These are phyloP conservation scores for Forsythia viridissima DNA, from an alignment of 257 asterid species.

Conservation along the genomic window DNA sequence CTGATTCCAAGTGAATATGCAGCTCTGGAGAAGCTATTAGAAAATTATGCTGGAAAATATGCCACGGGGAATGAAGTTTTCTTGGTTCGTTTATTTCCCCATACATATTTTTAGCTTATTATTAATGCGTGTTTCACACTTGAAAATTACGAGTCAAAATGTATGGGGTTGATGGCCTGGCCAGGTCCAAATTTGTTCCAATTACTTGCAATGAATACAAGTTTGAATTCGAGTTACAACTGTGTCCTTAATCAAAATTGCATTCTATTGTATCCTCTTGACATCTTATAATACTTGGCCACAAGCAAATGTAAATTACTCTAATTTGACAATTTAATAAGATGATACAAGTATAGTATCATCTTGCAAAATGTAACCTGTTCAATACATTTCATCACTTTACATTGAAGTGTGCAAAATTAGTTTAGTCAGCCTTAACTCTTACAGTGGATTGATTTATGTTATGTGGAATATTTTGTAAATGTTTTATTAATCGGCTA, in stretches of 20 bases:
- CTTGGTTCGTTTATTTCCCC: slow-evolving; percentile 51
- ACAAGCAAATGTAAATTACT: neutral
- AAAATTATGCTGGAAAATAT: slow-evolving; percentile 63
- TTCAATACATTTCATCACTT: too few species aligned
- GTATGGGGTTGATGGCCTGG: neutral
- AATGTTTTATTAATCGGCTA: slow-evolving; percentile 9
- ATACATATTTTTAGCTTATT: slow-evolving; percentile 7
- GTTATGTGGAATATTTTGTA: neutral
- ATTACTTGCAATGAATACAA: neutral
- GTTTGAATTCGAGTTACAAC: neutral
- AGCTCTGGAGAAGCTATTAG: slow-evolving; percentile 77
- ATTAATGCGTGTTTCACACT: neutral
- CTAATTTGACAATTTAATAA: neutral
- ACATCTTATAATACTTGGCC: neutral
- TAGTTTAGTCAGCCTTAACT: neutral
- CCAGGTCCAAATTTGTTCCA: neutral
- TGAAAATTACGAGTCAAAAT: neutral
- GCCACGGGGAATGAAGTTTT: slow-evolving; percentile 71
- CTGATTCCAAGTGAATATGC: slow-evolving; percentile 35
- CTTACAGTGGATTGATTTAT: slow-evolving; percentile 5
- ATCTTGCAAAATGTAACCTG: neutral
- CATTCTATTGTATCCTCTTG: neutral
- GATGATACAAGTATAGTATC: neutral
- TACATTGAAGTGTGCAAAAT: neutral
- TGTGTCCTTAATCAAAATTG: neutral